phyloP scores from a whole-genome alignment of 139 green algal species.

The Coelastrella sp. region DNA sequence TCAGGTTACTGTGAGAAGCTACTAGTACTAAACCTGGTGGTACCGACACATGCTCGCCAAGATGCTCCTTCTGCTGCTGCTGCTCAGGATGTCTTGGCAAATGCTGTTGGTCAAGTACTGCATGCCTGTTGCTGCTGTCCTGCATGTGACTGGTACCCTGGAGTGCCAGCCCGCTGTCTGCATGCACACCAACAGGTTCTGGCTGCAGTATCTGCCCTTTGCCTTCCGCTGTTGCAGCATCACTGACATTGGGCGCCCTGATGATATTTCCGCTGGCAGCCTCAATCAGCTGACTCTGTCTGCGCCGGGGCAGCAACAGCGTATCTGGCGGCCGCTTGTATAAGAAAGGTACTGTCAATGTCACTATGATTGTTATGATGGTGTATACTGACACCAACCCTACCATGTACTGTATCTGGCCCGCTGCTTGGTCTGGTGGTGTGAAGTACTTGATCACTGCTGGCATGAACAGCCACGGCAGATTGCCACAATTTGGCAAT shows the following conservation, averaged over 20 bases:
- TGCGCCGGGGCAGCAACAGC: slow-evolving; percentile 32
- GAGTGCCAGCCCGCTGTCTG: background rate
- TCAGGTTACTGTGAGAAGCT: background rate
- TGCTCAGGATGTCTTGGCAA: background rate
- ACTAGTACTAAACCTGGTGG: background rate
- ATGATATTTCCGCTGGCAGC: background rate
- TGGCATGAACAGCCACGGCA: slow-evolving; percentile 50
- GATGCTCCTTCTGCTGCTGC: background rate
- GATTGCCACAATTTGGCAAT: slow-evolving; percentile 48
- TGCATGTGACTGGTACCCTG: background rate
- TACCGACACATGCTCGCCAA: background rate
- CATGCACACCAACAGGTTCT: background rate
- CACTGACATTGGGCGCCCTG: no score
- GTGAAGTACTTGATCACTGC: slow-evolving; percentile 29
- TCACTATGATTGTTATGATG: slow-evolving; percentile 34
- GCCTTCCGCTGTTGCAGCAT: background rate
- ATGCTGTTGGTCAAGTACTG: background rate
- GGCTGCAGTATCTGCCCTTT: background rate
- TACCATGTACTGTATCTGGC: slow-evolving; percentile 29
- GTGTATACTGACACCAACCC: slow-evolving; percentile 47
- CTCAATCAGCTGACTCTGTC: background rate
- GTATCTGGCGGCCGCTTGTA: slow-evolving; percentile 27
- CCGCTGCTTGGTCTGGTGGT: background rate
- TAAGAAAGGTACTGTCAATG: slow-evolving; percentile 38
- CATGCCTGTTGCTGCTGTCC: slow-evolving; percentile 1